Percentiles rank a stretch among this genome's conserved stretches.
Evolutionary conservation across 495 filamentous ascomycete species (phyloP).

Genomic region (Lasiosphaeria ovina): DNA sequence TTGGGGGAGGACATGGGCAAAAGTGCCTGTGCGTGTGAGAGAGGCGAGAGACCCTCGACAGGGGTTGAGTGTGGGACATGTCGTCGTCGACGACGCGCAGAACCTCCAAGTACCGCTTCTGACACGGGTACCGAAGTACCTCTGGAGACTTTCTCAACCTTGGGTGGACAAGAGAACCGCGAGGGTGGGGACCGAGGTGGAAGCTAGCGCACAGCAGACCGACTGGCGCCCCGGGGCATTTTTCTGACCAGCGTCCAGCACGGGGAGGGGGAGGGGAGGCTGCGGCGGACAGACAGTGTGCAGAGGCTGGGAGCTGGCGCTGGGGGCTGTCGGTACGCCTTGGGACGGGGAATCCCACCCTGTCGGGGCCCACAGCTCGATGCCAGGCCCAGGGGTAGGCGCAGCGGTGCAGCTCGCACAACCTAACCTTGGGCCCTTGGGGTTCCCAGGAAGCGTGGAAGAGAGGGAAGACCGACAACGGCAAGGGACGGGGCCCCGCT

Average conservation of each 20-base stretch:
- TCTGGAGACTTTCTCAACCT: constrained; percentile 2
- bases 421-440: too few species aligned
- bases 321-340: background rate
- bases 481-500: too few species aligned
- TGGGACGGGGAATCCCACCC: constrained; percentile 24
- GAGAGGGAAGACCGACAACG: too few species aligned
- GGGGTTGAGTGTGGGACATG: background rate
- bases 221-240: constrained; percentile 26
- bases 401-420: background rate
- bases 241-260: constrained; percentile 8
- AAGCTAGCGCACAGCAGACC: constrained; percentile 9
- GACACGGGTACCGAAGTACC: constrained; percentile 8
- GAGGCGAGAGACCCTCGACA: constrained; percentile 19
- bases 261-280: too few species aligned
- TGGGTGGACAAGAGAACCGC: background rate
- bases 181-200: constrained; percentile 1
- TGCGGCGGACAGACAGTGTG: constrained; percentile 2
- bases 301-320: background rate
- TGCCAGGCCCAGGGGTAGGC: constrained; percentile 19
- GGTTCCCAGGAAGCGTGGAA: too few species aligned
- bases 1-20: constrained; percentile 10
- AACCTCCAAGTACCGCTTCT: background rate
- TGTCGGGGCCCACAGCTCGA: constrained; percentile 25
- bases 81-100: background rate
- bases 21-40: background rate